Conservation (phyloP, 1,284 basidiomycete species). For the Agroathelia rolfsii region DNA sequence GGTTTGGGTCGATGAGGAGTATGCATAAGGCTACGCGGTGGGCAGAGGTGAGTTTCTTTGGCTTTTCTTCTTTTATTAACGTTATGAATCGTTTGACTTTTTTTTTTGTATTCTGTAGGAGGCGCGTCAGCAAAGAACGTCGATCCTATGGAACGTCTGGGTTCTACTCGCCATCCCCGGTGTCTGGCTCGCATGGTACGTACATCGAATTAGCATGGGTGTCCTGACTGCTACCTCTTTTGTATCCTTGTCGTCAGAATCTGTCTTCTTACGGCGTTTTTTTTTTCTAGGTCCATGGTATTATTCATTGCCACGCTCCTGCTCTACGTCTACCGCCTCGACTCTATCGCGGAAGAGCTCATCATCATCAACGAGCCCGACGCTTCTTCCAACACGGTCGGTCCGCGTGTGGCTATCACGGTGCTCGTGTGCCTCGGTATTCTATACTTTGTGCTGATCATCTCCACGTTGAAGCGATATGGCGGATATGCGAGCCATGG, state of each 20-base stretch:
- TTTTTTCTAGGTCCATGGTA: slow-evolving; percentile 46
- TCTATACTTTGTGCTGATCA: slow-evolving; percentile 50
- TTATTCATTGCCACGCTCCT: slow-evolving; percentile 60
- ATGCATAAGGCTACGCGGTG: slow-evolving; percentile 69
- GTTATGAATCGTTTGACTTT: not conserved
- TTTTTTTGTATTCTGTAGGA: slow-evolving; percentile 33
- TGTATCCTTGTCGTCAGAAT: slow-evolving; percentile 2
- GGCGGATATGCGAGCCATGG: too few species aligned
- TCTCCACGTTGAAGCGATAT: slow-evolving; percentile 54
- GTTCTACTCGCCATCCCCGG: slow-evolving; percentile 65
- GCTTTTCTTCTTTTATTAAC: not conserved
- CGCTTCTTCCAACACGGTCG: slow-evolving; percentile 27
- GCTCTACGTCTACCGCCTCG: slow-evolving; percentile 64
- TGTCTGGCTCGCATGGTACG: slow-evolving; percentile 64
- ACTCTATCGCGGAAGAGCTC: slow-evolving; percentile 38
- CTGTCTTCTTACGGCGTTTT: too few species aligned
- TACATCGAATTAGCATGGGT: slow-evolving; percentile 3
- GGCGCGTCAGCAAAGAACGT: slow-evolving; percentile 51
- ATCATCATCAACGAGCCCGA: slow-evolving; percentile 25
- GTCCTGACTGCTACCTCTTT: slow-evolving; percentile 5
- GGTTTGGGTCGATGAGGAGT: slow-evolving; percentile 69
- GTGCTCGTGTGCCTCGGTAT: slow-evolving; percentile 47
- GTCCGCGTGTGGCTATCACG: slow-evolving; percentile 48
- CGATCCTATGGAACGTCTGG: slow-evolving; percentile 75
- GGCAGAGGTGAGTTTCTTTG: slow-evolving; percentile 49